phyloP scores from a whole-genome alignment of 345 rosid genomes.

The Euphorbia tirucalli region DNA sequence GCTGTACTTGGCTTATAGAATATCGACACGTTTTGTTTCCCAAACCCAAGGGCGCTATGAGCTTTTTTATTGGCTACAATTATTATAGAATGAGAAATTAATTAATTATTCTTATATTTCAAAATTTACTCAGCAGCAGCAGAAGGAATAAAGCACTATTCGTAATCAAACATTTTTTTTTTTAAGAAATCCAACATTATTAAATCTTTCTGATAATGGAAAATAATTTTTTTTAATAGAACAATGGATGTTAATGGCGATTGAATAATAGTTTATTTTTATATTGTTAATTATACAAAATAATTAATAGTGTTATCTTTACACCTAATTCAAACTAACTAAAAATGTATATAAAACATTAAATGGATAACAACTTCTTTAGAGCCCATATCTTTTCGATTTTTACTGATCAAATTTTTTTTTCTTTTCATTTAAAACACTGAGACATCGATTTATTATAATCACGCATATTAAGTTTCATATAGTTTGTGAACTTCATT shows the following conservation, averaged over 20 bases:
- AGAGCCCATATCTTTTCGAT: background rate
- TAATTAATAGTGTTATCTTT: background rate
- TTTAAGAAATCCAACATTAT: background rate
- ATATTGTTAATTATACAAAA: too few relatives aligned
- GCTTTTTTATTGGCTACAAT: background rate
- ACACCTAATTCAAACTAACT: background rate
- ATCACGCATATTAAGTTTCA: background rate
- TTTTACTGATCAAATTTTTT: too few relatives aligned
- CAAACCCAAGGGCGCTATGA: background rate
- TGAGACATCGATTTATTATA: background rate
- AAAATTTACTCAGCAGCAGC: background rate
- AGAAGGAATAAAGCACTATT: background rate
- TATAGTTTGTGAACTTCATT: too few relatives aligned
- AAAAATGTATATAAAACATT: too few relatives aligned
- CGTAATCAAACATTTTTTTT: background rate
- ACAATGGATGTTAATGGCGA: background rate
- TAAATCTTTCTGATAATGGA: background rate
- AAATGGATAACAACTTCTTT: too few relatives aligned
- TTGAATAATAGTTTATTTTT: too few relatives aligned
- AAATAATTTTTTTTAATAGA: background rate
- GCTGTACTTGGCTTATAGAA: slow-evolving; percentile 15
- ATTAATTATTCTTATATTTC: too few relatives aligned
- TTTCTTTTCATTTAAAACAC: too few relatives aligned
- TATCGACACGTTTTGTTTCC: slow-evolving; percentile 20
- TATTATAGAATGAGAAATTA: background rate